Evolutionary conservation across 495 filamentous ascomycete species (phyloP), one percentile per base, ranked within the genome.

Genomic region (Podospora pseudoanserina): DNA sequence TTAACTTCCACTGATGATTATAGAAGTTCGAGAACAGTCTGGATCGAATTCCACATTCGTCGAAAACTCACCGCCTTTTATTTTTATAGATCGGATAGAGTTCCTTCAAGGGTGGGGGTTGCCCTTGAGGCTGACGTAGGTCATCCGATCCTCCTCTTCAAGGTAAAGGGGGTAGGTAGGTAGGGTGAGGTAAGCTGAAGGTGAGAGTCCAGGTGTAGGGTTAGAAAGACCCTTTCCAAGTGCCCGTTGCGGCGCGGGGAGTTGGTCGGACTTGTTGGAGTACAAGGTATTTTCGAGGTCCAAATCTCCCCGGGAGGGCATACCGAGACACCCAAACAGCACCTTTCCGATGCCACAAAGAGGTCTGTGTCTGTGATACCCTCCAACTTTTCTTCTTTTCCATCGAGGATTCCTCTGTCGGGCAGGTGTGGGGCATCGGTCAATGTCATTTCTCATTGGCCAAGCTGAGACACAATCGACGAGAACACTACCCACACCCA

Each of bases 341-440:
- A 64, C 4, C 30, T 32, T 32, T 32, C 30, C 30, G 30, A 32
- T 32, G 30, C 30, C 70, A 60, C 39, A 72, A 67, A 65, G 65
- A 65, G 66, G 34, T 54, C 34, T 59, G 32, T 20, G 65, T 49
- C 34, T 55, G 55, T 72, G 57, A 58, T 53, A 67, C 67, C 65
- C 71, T 34, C 61, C 49, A 57, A 39, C 34, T 39, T 39, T 39
- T 39, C 34, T 11, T 11, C 11, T 39, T 6, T 6, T 20, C 55
- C 55, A 19, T 19, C 23, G 55, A 58, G 23, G 7, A 34, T 63
- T 49, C 57, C 34, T 55, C 65, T 60, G 63, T 70, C 64, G 60
- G 72, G 72, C 69, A 70, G 70, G 60, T 65, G 65, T 68, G 70
- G 72, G 70, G 56, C 55, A 70, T 27, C 23, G 39, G 60, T 39